phyloP scores from a whole-genome alignment of 1,284 basidiomycete species.

The Tylopilus sp. region DNA sequence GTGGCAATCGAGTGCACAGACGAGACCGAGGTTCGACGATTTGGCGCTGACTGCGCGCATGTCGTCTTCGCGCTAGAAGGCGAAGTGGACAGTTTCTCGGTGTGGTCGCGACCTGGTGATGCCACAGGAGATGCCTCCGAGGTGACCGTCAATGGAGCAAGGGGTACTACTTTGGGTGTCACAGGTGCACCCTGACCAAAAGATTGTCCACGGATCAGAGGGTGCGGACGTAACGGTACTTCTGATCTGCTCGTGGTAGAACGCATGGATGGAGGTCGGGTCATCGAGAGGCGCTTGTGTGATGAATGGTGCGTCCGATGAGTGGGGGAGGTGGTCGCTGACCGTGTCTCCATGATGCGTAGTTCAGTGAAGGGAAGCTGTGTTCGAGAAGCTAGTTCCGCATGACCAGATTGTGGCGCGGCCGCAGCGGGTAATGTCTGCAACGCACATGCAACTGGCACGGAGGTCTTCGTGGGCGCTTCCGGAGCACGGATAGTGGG shows the following conservation, averaged over 20 bases:
- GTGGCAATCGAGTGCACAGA: constrained; percentile 62
- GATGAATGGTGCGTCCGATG: constrained; percentile 30
- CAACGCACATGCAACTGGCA: constrained; percentile 24
- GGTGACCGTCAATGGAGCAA: constrained; percentile 61
- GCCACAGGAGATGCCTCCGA: constrained; percentile 46
- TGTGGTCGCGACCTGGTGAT: constrained; percentile 34
- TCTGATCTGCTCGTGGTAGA: constrained; percentile 44
- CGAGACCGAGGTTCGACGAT: constrained; percentile 61
- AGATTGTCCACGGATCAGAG: constrained; percentile 69
- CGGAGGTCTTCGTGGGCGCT: constrained; percentile 21
- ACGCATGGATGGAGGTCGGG: constrained; percentile 63
- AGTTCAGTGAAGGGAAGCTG: constrained; percentile 22
- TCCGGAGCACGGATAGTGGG: constrained; percentile 34
- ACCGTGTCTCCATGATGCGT: constrained; percentile 34
- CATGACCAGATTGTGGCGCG: constrained; percentile 15
- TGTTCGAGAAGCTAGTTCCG: constrained; percentile 14
- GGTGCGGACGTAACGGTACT: constrained; percentile 57
- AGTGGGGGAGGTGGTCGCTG: constrained; percentile 43
- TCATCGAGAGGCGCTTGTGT: constrained; percentile 37
- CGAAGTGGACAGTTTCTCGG: constrained; percentile 31
- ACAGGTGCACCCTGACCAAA: constrained; percentile 41
- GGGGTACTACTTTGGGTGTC: constrained; percentile 48
- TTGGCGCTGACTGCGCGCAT: constrained; percentile 21
- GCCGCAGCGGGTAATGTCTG: constrained; percentile 18
- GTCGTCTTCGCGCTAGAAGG: constrained; percentile 39